Evolutionary conservation across 2,329 filamentous ascomycete genomes (phyloP).

Genomic region (Arthrinium phaeospermum): DNA sequence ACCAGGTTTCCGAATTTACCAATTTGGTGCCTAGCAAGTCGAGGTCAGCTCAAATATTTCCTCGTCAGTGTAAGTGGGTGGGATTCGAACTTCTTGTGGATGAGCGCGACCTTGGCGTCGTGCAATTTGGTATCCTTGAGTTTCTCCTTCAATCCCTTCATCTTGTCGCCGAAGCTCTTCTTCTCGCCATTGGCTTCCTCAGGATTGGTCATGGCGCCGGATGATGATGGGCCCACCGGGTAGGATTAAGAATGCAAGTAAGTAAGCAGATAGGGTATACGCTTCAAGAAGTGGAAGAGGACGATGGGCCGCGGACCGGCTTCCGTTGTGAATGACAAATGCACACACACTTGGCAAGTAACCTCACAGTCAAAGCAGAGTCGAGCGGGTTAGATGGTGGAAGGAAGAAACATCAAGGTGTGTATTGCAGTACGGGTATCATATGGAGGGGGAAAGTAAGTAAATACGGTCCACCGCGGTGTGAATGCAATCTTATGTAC

Average conservation of each 20-base stretch:
- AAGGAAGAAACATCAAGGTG: neutral
- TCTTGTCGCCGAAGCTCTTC: constrained; percentile 47
- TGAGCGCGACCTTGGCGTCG: constrained; percentile 61
- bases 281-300: neutral
- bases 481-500: constrained; percentile 11
- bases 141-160: constrained; percentile 60
- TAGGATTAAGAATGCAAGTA: neutral
- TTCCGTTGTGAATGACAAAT: neutral
- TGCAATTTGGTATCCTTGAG: constrained; percentile 59
- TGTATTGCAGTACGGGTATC: constrained; percentile 5
- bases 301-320: neutral
- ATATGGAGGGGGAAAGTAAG: neutral
- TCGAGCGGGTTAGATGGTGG: neutral
- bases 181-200: constrained; percentile 1
- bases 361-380: neutral
- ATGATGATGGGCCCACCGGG: neutral
- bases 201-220: neutral
- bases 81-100: constrained; percentile 60
- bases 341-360: neutral
- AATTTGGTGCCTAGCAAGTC: constrained; percentile 54
- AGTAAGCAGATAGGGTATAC: neutral
- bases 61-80: neutral
- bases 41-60: neutral
- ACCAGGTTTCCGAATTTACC: constrained; percentile 69
- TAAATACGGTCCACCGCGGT: neutral